A percentile compares a stretch with the other conserved stretches of the same genome.
phyloP scores from a whole-genome alignment of 2,329 filamentous ascomycete genomes.

The Didymella sp. region DNA sequence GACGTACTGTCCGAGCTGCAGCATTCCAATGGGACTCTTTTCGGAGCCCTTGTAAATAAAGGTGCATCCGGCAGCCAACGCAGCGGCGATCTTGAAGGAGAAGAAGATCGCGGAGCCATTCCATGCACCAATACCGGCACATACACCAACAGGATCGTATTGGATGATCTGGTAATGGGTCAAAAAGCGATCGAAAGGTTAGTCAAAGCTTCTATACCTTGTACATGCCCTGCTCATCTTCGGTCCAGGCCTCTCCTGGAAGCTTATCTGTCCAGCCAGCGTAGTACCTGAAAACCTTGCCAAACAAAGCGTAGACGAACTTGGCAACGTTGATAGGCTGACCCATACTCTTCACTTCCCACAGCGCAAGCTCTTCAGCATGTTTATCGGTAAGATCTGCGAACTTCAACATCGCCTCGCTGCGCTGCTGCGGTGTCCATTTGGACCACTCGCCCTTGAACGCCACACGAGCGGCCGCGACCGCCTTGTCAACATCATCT shows the following conservation, averaged over 20 bases:
- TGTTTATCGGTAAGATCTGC: conserved; percentile 36
- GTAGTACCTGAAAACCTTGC: conserved; percentile 28
- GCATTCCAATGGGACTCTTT: conserved; percentile 34
- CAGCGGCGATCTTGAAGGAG: conserved; percentile 41
- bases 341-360: conserved; percentile 30
- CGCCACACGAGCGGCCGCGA: conserved; percentile 34
- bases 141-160: conserved; percentile 41
- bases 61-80: conserved; percentile 45
- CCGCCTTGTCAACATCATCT: conserved; percentile 37
- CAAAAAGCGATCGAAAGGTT: not conserved
- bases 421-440: conserved; percentile 32
- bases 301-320: conserved; percentile 17
- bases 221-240: conserved; percentile 16
- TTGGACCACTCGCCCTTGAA: conserved; percentile 32
- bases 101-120: conserved; percentile 30
- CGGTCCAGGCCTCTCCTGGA: conserved; percentile 22
- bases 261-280: conserved; percentile 35
- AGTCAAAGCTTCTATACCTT: not conserved
- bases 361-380: conserved; percentile 15
- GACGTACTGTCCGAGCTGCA: conserved; percentile 36
- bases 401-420: conserved; percentile 31
- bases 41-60: conserved; percentile 41
- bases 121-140: conserved; percentile 43
- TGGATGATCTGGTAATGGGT: conserved; percentile 17
- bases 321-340: conserved; percentile 19